phyloP scores from a whole-genome alignment of 371 early-diverging fungal species.

The Apophysomyces elegans region DNA sequence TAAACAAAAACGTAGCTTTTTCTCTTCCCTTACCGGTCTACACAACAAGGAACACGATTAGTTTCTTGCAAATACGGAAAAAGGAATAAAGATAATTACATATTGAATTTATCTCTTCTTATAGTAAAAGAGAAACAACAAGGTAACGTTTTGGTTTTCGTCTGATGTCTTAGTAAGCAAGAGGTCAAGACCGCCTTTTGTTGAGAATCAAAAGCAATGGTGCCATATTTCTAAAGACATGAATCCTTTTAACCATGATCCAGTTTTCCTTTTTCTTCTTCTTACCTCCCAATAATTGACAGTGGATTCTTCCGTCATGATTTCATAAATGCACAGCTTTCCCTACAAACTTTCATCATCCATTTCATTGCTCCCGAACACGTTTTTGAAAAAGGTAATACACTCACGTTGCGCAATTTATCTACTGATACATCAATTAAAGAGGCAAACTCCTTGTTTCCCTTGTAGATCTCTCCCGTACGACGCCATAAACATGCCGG shows the following conservation, averaged over 20 bases:
- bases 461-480: slow-evolving; percentile 95
- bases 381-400: not conserved
- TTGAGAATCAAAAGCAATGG: slow-evolving; percentile 92
- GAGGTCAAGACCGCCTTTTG: slow-evolving; percentile 95
- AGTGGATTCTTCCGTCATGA: slow-evolving; percentile 85
- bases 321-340: slow-evolving; percentile 79
- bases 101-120: slow-evolving; percentile 89
- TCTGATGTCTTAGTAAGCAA: slow-evolving; percentile 68
- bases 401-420: slow-evolving; percentile 70
- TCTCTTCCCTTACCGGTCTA: slow-evolving; percentile 31
- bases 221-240: slow-evolving; percentile 82
- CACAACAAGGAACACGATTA: not conserved
- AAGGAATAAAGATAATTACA: slow-evolving; percentile 33
- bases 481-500: slow-evolving; percentile 95
- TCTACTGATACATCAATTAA: slow-evolving; percentile 84
- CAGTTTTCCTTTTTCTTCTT: not conserved
- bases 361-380: not conserved
- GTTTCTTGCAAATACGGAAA: not conserved
- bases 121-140: slow-evolving; percentile 96
- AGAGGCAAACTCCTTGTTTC: slow-evolving; percentile 92
- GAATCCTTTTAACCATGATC: not conserved
- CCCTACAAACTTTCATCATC: slow-evolving; percentile 35
- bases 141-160: slow-evolving; percentile 60
- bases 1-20: no score
- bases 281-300: slow-evolving; percentile 80